Base-by-base conservation (phyloP, 768 basidiomycete species). In the Nevesoporus exiguus region DNA sequence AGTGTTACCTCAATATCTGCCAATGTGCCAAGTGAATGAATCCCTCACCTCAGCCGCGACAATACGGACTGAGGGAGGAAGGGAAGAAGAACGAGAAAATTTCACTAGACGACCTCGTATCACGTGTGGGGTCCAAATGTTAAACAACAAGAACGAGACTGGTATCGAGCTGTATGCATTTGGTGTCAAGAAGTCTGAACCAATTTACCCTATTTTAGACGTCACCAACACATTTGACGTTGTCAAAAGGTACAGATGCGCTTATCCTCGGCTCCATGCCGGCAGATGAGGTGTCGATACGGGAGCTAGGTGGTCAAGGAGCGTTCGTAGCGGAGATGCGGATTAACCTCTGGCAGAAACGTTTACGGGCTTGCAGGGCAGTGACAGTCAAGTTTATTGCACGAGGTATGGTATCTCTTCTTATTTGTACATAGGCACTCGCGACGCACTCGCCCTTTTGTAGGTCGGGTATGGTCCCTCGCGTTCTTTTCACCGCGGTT, bases 381-480 rank as follows among this genome's bases (percentile, higher is more conserved):
- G 77, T 88, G 36, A 61, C 58, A 7, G 62, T 86, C 17, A 86
- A 90, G 55, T 89, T 89, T 55, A 84, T 89, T 51, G 85, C 86
- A 7, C 69, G 74, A 66, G 78, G 80, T 77, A 57, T 11, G 19
- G 3, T 5, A 8, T 2, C 9, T 9, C 9, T n/a, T 52, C 13
- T 13, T 8, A 21, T 36, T 22, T 7, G 21, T 13, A 10, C 3
- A 17, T 22, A 13, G 3, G 3, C 14, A 6, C 11, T 52, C 19
- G 19, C 7, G 33, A 49, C 36, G 19, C 15, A 44, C 9, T 19
- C 17, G 9, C 7, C 14, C 34, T 1, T 27, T 4, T 25, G 17
- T n/a, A 68, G 67, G 67, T 2, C 61, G 66, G 3, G 64, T 68
- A 61, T 68, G 68, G 68, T 63, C 55, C 7, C 52, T 68, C 13